Percentiles rank a stretch among this genome's conserved stretches.
These are phyloP conservation scores for Thelonectria blattea DNA, from an alignment of 2,329 filamentous ascomycete species.

Conservation along the genomic window DNA sequence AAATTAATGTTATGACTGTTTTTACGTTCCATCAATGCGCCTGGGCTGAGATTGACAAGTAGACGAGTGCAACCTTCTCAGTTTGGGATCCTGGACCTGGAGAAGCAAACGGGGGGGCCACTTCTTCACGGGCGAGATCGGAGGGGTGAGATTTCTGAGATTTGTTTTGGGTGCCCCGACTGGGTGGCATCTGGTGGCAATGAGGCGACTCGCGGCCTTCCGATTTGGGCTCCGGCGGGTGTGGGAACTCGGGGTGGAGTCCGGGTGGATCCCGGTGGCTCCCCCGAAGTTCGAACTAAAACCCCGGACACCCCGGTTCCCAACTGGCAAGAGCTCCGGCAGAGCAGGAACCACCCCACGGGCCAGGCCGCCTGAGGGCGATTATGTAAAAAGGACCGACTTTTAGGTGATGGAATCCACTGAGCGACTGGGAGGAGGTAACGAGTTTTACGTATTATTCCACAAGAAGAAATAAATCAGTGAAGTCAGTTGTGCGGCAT, in stretches of 20 bases:
- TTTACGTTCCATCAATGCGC: neutral
- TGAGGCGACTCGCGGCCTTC: conserved; percentile 12
- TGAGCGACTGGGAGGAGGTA: neutral
- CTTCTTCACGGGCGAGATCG: neutral
- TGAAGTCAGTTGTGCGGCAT: neutral
- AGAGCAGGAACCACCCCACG: conserved; percentile 8
- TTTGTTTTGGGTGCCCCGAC: neutral
- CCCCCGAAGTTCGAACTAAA: neutral
- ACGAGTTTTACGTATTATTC: neutral
- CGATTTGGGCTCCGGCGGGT: conserved; percentile 13
- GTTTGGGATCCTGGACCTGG: neutral
- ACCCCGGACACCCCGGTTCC: neutral
- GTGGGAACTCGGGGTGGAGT: conserved; percentile 1
- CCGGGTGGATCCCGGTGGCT: neutral
- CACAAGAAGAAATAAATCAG: neutral
- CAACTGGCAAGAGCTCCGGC: neutral
- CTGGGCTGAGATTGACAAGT: neutral
- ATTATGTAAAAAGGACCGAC: conserved; percentile 24
- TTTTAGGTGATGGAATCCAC: conserved; percentile 24
- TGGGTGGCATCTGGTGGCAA: conserved; percentile 6
- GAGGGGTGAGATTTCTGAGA: neutral
- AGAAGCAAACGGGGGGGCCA: neutral
- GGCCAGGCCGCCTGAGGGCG: conserved; percentile 12
- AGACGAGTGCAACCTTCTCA: neutral
- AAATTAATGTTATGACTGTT: neutral